These are phyloP conservation scores for Globisporangium echinulatum DNA, from an alignment of 352 stramenopile genomes.

Conservation along the genomic window DNA sequence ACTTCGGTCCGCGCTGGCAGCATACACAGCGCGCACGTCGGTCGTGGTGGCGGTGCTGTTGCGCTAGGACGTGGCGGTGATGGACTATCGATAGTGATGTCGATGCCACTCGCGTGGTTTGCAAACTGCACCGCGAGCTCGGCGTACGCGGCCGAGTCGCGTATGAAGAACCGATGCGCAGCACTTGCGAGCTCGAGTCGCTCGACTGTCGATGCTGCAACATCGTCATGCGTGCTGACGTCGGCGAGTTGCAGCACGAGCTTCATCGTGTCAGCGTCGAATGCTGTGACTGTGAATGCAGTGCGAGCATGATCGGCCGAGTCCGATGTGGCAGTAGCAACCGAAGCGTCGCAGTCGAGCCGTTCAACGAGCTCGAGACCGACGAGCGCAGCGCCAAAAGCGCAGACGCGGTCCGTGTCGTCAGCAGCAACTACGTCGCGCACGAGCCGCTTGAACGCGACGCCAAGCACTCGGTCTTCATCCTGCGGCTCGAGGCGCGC, in stretches of 20 bases:
- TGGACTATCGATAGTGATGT: background rate
- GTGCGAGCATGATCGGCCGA: background rate
- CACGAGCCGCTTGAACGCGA: slow-evolving; percentile 31
- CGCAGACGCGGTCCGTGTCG: background rate
- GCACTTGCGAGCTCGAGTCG: background rate
- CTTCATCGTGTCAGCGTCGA: slow-evolving; percentile 3
- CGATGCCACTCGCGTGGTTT: background rate
- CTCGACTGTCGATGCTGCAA: too few species aligned
- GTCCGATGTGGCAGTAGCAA: background rate
- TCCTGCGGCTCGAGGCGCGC: slow-evolving; percentile 17
- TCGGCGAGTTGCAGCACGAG: background rate
- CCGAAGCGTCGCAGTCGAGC: background rate
- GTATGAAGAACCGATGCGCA: slow-evolving; percentile 8
- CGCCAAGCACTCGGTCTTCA: slow-evolving; percentile 20
- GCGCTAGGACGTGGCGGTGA: background rate
- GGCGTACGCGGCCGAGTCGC: slow-evolving; percentile 1
- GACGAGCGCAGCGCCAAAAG: slow-evolving; percentile 10
- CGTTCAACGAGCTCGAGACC: slow-evolving; percentile 4
- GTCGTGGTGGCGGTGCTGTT: background rate
- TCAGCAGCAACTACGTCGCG: slow-evolving; percentile 8
- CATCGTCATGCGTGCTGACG: too few species aligned
- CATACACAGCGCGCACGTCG: slow-evolving; percentile 17
- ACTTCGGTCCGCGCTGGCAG: slow-evolving; percentile 8
- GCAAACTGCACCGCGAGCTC: slow-evolving; percentile 10
- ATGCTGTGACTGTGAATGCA: background rate